Conservation (phyloP, 345 rosid species). For the Nephelium lappaceum region DNA sequence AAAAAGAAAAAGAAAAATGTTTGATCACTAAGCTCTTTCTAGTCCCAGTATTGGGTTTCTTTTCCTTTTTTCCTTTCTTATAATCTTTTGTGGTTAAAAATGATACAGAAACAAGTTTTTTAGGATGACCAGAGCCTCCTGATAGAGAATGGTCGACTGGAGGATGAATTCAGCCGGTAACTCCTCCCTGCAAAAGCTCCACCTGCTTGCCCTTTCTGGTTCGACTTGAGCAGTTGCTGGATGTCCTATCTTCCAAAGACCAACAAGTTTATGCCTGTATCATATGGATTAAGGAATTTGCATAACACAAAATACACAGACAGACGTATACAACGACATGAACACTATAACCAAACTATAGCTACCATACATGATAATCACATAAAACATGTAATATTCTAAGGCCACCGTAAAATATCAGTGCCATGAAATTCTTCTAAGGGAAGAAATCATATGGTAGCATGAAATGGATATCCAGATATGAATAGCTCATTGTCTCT, state of each 20-base stretch:
- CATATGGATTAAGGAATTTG: constrained; percentile 20
- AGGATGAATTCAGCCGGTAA: constrained; percentile 29
- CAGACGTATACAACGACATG: not conserved
- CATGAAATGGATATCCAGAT: not conserved
- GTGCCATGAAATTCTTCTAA: too few relatives aligned
- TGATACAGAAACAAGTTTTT: not conserved
- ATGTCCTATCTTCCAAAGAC: constrained; percentile 25
- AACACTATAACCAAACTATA: not conserved
- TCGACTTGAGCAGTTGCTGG: constrained; percentile 23
- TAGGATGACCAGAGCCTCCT: constrained; percentile 7
- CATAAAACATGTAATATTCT: too few relatives aligned
- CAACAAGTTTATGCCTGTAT: constrained; percentile 37
- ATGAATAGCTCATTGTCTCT: not conserved
- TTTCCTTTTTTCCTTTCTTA: not conserved
- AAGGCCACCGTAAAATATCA: too few relatives aligned
- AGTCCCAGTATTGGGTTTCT: not conserved
- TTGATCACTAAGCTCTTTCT: not conserved
- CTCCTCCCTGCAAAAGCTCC: constrained; percentile 34
- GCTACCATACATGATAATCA: not conserved
- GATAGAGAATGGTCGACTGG: not conserved
- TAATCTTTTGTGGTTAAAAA: not conserved
- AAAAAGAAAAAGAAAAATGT: not conserved
- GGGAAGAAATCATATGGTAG: not conserved
- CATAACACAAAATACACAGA: not conserved
- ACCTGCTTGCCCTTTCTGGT: constrained; percentile 25